Conservation (phyloP, 2,329 filamentous ascomycete genomes). For the Xenoacremonium recifei region DNA sequence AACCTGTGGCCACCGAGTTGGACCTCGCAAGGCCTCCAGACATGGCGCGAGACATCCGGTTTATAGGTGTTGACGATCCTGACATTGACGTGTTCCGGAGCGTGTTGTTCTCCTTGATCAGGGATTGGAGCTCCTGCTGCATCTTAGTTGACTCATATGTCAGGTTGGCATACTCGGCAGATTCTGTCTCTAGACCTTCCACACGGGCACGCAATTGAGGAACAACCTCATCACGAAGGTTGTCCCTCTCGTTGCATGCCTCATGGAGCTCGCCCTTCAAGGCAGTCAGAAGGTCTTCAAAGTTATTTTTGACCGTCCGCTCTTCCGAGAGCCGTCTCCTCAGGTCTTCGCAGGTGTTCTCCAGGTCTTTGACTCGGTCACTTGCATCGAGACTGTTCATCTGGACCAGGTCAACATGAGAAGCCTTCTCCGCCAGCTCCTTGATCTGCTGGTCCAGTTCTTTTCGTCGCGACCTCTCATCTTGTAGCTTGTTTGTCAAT, state of each 20-base stretch:
- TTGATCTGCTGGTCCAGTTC: slow-evolving; percentile 82
- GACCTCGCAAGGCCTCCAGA: slow-evolving; percentile 59
- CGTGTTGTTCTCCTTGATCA: slow-evolving; percentile 66
- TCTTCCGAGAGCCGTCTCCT: slow-evolving; percentile 82
- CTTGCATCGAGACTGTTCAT: slow-evolving; percentile 56
- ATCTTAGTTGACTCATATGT: slow-evolving; percentile 80
- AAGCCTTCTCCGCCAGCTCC: slow-evolving; percentile 74
- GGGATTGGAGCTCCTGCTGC: slow-evolving; percentile 77
- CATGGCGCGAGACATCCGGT: slow-evolving; percentile 28
- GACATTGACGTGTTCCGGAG: slow-evolving; percentile 43
- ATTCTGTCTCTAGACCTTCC: slow-evolving; percentile 74
- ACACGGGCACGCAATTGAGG: slow-evolving; percentile 74
- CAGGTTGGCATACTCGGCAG: slow-evolving; percentile 68
- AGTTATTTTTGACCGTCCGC: slow-evolving; percentile 83
- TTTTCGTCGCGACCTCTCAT: slow-evolving; percentile 75
- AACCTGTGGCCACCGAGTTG: slow-evolving; percentile 63
- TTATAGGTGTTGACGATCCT: slow-evolving; percentile 19
- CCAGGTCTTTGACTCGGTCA: slow-evolving; percentile 72
- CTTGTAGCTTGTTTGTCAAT: slow-evolving; percentile 80
- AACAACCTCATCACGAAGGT: slow-evolving; percentile 83
- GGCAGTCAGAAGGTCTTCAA: slow-evolving; percentile 85
- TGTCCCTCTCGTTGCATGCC: slow-evolving; percentile 85
- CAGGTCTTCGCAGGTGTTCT: slow-evolving; percentile 77
- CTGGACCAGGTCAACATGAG: slow-evolving; percentile 56
- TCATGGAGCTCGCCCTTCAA: slow-evolving; percentile 80